Conservation (phyloP, 1,139 yeast genomes). For the Hansenula lynferdii region DNA sequence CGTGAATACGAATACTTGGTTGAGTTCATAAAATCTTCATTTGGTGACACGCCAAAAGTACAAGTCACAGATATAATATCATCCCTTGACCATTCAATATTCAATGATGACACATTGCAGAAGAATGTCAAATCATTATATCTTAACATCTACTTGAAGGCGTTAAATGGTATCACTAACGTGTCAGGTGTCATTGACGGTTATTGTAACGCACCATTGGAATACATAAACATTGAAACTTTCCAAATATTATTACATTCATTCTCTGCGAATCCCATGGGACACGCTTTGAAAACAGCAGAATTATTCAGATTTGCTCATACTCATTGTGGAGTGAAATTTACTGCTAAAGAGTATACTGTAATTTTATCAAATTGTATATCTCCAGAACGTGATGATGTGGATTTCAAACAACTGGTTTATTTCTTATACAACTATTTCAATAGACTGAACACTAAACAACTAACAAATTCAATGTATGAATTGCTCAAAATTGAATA, state of each 20-base stretch:
- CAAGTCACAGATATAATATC: neutral
- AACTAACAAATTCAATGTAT: neutral
- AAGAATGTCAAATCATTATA: conserved; percentile 5
- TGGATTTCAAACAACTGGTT: conserved; percentile 1
- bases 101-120: neutral
- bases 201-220: conserved; percentile 8
- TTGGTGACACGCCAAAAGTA: neutral
- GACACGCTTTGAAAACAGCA: conserved; percentile 5
- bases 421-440: neutral
- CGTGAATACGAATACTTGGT: neutral
- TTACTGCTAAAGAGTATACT: neutral
- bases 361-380: neutral
- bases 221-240: conserved; percentile 3
- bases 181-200: conserved; percentile 14
- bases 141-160: conserved; percentile 8
- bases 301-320: conserved; percentile 9
- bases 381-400: neutral
- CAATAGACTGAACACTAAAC: neutral
- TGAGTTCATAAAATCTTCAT: neutral
- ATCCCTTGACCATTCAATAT: neutral
- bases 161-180: conserved; percentile 10
- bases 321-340: neutral
- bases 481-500: neutral
- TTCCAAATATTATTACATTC: conserved; percentile 11
- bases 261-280: conserved; percentile 12